Conservation (phyloP, 371 early-diverging fungal genomes). For the Apophysomyces elegans region DNA sequence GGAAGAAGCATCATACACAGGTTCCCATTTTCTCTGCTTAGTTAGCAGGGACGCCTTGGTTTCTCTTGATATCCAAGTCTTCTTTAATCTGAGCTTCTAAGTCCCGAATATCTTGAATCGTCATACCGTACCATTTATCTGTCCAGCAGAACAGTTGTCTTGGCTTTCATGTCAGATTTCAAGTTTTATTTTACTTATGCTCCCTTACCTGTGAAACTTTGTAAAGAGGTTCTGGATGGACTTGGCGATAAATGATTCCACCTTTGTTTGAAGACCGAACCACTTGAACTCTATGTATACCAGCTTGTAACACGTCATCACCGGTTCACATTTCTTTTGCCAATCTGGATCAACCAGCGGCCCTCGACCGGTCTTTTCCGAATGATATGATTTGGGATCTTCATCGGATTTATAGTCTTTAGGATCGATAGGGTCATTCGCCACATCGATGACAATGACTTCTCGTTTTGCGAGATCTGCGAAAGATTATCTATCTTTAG, state of each 20-base stretch:
- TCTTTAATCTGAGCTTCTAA: slow-evolving; percentile 67
- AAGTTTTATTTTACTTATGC: no score
- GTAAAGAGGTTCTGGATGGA: slow-evolving; percentile 41
- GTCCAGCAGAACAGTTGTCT: slow-evolving; percentile 75
- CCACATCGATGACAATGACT: slow-evolving; percentile 65
- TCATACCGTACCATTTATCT: slow-evolving; percentile 76
- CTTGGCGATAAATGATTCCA: slow-evolving; percentile 60
- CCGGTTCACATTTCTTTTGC: slow-evolving; percentile 62
- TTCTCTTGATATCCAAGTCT: slow-evolving; percentile 51
- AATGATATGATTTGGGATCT: slow-evolving; percentile 68
- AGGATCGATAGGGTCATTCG: slow-evolving; percentile 59
- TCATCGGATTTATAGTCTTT: slow-evolving; percentile 67
- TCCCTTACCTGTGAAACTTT: slow-evolving; percentile 43
- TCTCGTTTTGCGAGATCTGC: slow-evolving; percentile 60
- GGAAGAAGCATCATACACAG: no score
- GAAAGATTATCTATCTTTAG: background rate
- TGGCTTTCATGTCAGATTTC: background rate
- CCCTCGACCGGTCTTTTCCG: slow-evolving; percentile 72
- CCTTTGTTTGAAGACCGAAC: slow-evolving; percentile 69
- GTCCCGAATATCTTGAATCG: slow-evolving; percentile 67
- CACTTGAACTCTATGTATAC: slow-evolving; percentile 78
- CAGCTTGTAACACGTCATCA: slow-evolving; percentile 82
- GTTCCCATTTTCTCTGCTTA: background rate
- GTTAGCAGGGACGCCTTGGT: slow-evolving; percentile 22
- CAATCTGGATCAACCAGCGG: slow-evolving; percentile 53